These are phyloP conservation scores for Baorangia bicolor DNA, from an alignment of 768 basidiomycete genomes.

Conservation along the genomic window DNA sequence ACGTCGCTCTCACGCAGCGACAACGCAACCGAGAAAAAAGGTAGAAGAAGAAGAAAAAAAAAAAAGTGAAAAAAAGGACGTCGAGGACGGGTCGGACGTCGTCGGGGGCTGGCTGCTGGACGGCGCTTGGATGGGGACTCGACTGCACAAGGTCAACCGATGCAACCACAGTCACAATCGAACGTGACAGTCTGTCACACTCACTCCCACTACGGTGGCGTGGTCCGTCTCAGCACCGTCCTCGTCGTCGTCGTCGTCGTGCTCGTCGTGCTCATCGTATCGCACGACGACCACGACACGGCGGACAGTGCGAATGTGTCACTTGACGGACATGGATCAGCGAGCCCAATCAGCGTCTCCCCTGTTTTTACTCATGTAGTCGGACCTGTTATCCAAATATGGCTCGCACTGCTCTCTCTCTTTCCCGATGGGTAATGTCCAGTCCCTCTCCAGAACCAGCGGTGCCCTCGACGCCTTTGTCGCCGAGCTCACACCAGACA, in stretches of 20 bases:
- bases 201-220: conserved; percentile 14
- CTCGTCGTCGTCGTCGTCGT: background rate
- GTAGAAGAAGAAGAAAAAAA: no score
- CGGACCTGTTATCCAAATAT: background rate
- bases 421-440: conserved; percentile 69
- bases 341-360: background rate
- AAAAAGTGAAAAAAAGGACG: background rate
- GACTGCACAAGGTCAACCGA: conserved; percentile 17
- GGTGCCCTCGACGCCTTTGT: conserved; percentile 91
- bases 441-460: conserved; percentile 67
- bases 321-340: background rate
- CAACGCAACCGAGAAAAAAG: background rate
- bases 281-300: background rate
- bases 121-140: conserved; percentile 1
- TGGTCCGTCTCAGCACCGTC: background rate
- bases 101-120: background rate
- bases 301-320: background rate
- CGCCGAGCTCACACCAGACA: conserved; percentile 80
- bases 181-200: conserved; percentile 31
- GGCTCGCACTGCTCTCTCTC: conserved; percentile 1
- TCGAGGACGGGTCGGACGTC: background rate
- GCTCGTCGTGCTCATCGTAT: background rate
- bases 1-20: background rate
- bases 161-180: conserved; percentile 19
- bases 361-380: conserved; percentile 1